Percentiles rank a stretch among this genome's conserved stretches.
These are phyloP conservation scores for Gautieria morchelliformis DNA, from an alignment of 768 basidiomycete genomes.

Conservation along the genomic window DNA sequence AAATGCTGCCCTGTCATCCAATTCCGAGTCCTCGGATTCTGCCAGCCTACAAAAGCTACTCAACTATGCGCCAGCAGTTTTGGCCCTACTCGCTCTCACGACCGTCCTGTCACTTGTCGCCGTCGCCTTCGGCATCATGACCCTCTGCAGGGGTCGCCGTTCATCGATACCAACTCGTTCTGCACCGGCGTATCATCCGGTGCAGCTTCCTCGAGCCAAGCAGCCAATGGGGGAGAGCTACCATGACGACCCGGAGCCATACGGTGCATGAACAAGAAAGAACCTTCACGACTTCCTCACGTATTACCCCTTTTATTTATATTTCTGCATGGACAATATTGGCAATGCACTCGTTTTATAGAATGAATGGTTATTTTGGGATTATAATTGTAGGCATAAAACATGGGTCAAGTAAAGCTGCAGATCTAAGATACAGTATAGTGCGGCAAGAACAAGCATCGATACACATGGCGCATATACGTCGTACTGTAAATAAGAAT, in stretches of 20 bases:
- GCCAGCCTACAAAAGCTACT: neutral
- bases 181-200: neutral
- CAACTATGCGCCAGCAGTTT: neutral
- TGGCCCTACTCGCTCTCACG: neutral
- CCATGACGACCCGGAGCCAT: neutral
- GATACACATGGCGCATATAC: neutral
- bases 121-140: neutral
- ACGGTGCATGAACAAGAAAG: neutral
- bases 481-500: neutral
- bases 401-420: neutral
- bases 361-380: neutral
- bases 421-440: neutral
- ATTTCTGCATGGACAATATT: neutral
- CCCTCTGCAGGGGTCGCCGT: neutral
- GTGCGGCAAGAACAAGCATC: neutral
- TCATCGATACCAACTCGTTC: neutral
- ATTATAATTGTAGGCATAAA: neutral
- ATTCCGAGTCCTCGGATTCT: neutral
- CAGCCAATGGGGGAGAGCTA: neutral
- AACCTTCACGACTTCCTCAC: neutral
- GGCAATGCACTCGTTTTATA: neutral
- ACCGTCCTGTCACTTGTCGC: neutral
- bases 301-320: neutral
- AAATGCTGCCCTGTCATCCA: neutral
- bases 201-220: conserved; percentile 1